Evolutionary conservation across 129 eudicot species (phyloP).

Genomic region (Tagetes erecta): DNA sequence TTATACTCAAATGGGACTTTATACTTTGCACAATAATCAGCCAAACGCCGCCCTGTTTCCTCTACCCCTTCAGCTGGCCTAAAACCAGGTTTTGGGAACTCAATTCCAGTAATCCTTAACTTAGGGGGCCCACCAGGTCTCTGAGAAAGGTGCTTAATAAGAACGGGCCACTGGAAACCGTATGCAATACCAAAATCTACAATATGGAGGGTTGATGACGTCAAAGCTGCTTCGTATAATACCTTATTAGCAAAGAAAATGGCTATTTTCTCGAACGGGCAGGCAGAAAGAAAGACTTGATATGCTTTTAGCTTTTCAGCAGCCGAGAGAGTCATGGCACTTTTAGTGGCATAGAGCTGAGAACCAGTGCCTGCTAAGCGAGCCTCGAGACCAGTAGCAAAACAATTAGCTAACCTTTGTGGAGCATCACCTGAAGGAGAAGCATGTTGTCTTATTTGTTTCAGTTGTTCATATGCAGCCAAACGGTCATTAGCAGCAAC

Average conservation of each 20-base stretch:
- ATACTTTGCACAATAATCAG: conserved; percentile 46
- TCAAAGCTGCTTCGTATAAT: conserved; percentile 37
- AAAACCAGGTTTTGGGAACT: conserved; percentile 59
- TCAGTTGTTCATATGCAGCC: conserved; percentile 46
- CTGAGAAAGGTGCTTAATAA: conserved; percentile 46
- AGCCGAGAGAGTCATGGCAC: conserved; percentile 39
- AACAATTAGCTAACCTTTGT: conserved; percentile 57
- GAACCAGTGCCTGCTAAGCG: conserved; percentile 70
- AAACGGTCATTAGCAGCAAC: conserved; percentile 39
- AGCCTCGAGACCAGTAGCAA: conserved; percentile 65
- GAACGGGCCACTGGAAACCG: conserved; percentile 74
- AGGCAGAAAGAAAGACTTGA: conserved; percentile 36
- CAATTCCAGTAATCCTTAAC: conserved; percentile 64
- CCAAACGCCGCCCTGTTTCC: conserved; percentile 56
- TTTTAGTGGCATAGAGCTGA: conserved; percentile 36
- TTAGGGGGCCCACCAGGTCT: conserved; percentile 65
- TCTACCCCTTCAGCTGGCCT: conserved; percentile 61
- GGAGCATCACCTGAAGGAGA: conserved; percentile 62
- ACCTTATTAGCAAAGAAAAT: conserved; percentile 47
- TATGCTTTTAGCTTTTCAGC: conserved; percentile 51
- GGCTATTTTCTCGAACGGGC: conserved; percentile 54
- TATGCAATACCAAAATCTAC: conserved; percentile 71
- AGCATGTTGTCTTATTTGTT: conserved; percentile 56
- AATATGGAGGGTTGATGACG: conserved; percentile 48
- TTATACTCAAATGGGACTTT: conserved; percentile 58